These are phyloP conservation scores for Agaricus sinodeliciosus DNA, from an alignment of 768 basidiomycete genomes.

Conservation along the genomic window DNA sequence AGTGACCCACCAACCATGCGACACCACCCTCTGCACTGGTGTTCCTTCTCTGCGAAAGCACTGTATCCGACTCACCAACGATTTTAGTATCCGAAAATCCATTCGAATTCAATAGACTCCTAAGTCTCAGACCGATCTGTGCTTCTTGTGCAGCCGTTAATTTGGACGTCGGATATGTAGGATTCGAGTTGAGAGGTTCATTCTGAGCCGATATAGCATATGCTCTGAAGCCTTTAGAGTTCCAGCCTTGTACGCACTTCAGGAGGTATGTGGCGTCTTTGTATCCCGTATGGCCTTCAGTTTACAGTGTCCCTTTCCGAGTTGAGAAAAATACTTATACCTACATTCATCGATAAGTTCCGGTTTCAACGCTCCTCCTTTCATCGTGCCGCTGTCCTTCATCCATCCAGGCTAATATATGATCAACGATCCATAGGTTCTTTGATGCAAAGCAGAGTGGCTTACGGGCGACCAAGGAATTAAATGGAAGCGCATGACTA, in stretches of 20 bases:
- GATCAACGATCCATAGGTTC: not conserved
- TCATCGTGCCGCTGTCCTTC: slow-evolving; percentile 57
- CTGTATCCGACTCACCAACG: slow-evolving; percentile 33
- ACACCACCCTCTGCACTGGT: no score
- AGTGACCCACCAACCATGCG: not conserved
- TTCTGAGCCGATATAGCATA: slow-evolving; percentile 61
- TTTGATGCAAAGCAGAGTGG: not conserved
- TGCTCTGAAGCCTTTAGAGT: slow-evolving; percentile 44
- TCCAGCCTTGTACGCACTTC: slow-evolving; percentile 59
- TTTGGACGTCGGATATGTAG: slow-evolving; percentile 55
- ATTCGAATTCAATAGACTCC: slow-evolving; percentile 50
- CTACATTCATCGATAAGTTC: slow-evolving; percentile 38
- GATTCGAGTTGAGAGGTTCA: slow-evolving; percentile 41
- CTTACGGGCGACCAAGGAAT: slow-evolving; percentile 69
- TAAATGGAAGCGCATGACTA: slow-evolving; percentile 45
- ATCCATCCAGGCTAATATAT: slow-evolving; percentile 64
- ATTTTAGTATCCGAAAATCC: slow-evolving; percentile 52
- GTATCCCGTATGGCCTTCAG: not conserved
- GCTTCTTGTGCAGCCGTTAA: slow-evolving; percentile 47
- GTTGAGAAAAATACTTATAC: not conserved
- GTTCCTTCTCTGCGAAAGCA: no score
- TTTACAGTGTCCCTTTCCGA: not conserved
- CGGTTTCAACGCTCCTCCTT: slow-evolving; percentile 52
- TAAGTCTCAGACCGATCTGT: slow-evolving; percentile 44
- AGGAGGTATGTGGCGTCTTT: slow-evolving; percentile 62